These are phyloP conservation scores for Pueraria montana DNA, from an alignment of 306 rosid genomes.

Conservation along the genomic window DNA sequence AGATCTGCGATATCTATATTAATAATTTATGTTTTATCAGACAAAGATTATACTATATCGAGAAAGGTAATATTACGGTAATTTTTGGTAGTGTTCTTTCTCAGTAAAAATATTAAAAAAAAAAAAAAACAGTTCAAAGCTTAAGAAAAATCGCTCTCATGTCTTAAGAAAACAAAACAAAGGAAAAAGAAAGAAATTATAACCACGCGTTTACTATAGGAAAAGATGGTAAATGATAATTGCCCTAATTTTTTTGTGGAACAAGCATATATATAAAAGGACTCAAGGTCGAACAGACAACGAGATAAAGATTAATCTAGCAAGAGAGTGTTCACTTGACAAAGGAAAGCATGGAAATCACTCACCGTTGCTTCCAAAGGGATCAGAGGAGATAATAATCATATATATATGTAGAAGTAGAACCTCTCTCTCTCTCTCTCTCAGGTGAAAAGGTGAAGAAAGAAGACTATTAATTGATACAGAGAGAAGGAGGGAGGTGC, in stretches of 20 bases:
- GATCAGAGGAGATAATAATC: no score
- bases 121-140: neutral
- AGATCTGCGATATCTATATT: neutral
- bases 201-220: neutral
- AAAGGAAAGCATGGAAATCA: slow-evolving; percentile 56
- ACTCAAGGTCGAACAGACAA: slow-evolving; percentile 67
- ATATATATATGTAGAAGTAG: no score
- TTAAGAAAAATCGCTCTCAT: no score
- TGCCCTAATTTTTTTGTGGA: neutral
- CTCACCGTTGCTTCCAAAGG: slow-evolving; percentile 51
- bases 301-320: slow-evolving; percentile 51
- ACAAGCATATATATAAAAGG: neutral
- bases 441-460: no score
- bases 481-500: no score
- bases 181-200: no score
- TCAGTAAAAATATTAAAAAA: no score
- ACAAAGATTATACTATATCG: neutral
- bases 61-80: no score
- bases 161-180: no score
- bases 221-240: neutral
- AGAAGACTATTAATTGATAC: no score
- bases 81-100: no score
- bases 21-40: neutral
- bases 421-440: no score
- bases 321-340: slow-evolving; percentile 55